A percentile compares a stretch with the other conserved stretches of the same genome.
These are phyloP conservation scores for Paramecium bursaria DNA, from an alignment of 73 alveolate genomes.

Conservation along the genomic window DNA sequence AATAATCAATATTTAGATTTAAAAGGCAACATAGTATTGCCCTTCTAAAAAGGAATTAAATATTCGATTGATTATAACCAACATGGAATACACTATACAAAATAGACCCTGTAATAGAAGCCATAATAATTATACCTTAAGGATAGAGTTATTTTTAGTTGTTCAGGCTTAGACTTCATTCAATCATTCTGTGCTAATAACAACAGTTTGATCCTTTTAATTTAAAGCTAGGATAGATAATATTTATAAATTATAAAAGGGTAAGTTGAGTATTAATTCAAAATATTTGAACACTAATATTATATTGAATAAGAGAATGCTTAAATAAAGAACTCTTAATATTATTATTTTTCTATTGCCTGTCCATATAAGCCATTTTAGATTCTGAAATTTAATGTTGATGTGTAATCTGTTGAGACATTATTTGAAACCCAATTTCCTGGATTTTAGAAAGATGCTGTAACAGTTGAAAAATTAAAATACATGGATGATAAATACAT, in stretches of 20 bases:
- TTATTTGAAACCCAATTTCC: slow-evolving; percentile 2
- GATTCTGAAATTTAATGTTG: slow-evolving; percentile 35
- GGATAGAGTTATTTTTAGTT: no score
- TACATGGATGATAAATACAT: neutral
- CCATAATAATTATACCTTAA: no score
- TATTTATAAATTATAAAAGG: slow-evolving; percentile 14
- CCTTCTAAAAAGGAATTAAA: neutral
- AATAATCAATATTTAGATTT: slow-evolving; percentile 18
- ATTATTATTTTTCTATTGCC: neutral
- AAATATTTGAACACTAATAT: slow-evolving; percentile 16
- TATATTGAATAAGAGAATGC: neutral
- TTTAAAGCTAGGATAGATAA: slow-evolving; percentile 21
- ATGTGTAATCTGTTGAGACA: neutral
- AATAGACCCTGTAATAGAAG: no score
- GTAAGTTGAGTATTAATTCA: neutral
- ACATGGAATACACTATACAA: no score
- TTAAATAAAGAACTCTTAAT: slow-evolving; percentile 1
- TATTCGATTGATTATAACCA: neutral
- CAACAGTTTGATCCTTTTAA: no score
- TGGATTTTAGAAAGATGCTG: neutral
- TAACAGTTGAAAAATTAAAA: neutral
- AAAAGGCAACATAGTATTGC: neutral
- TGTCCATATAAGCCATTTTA: slow-evolving; percentile 57
- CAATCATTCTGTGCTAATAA: no score
- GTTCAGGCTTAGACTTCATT: no score